Base-by-base conservation (phyloP, 1,139 yeast species). In the Pichia sorboxylosa region DNA sequence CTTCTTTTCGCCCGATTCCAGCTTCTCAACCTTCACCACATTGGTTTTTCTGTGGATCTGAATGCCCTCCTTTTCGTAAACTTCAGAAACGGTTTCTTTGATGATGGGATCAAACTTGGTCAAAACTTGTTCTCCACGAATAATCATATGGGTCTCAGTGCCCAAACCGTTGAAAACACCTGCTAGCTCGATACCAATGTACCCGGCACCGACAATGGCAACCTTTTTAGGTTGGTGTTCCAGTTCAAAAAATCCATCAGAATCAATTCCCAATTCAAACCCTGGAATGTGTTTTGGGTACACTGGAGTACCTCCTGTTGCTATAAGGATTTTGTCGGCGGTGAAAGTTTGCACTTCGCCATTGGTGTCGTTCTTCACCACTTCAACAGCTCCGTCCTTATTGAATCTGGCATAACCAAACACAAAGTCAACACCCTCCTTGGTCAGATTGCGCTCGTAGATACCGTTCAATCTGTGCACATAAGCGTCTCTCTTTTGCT, bases 191-290 rank as follows among this genome's bases (percentile, higher is more conserved):
- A 85, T 81, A 36, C 95, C 97, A 55, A 90, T 90, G 62, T 90
- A 90, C 29, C 99, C 99, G 25, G 96, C 96, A 46, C 99, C 99
- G 13, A 90, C 94, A 42, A 92, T 68, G 2, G 94, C 97, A 19
- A 90, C 98, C 33, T 75, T 67, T 58, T 83, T 78, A 31, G 98
- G 98, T 59, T 87, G 97, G 29, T 63, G 53, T 39, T 68, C 75
- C 45, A 90, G 64, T 42, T 69, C 73, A 51, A 90, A 90, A 57
- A 92, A 92, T 1, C 96, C 95, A 55, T 90, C 94, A 13, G 96
- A 84, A 34, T 83, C 76, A 42, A 73, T 78, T 41, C 96, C 97
- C 42, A 69, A 64, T 51, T 85, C 93, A 33, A 76, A 69, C 33
- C 97, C 97, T 36, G 77, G 79, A 31, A 85, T 72, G 16, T 62